Percentiles rank a stretch among this genome's conserved stretches.
phyloP scores from a whole-genome alignment of 257 asterid species.

The Linderniella brevidens region DNA sequence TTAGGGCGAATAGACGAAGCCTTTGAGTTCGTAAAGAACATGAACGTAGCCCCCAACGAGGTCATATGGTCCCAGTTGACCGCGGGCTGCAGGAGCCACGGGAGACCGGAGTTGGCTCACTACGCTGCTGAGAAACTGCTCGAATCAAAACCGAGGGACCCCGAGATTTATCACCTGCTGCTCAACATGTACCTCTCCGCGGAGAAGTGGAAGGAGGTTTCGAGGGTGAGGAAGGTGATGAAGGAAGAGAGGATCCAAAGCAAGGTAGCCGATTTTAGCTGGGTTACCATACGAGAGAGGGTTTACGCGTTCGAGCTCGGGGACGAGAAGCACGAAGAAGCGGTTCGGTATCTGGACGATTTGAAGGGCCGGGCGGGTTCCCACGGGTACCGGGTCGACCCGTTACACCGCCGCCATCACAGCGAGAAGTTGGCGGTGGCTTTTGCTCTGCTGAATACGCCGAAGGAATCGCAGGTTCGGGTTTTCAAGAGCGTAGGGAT shows the following conservation, averaged over 20 bases:
- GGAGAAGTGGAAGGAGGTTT: slow-evolving; percentile 60
- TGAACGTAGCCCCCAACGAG: slow-evolving; percentile 42
- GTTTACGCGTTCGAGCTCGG: slow-evolving; percentile 45
- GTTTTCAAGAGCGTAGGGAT: slow-evolving; percentile 58
- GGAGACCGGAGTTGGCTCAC: slow-evolving; percentile 44
- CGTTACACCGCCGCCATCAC: slow-evolving; percentile 29
- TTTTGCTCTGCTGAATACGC: slow-evolving; percentile 45
- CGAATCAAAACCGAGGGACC: slow-evolving; percentile 45
- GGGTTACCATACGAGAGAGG: slow-evolving; percentile 60
- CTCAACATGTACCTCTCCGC: slow-evolving; percentile 62
- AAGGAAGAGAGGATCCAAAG: slow-evolving; percentile 33
- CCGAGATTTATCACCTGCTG: slow-evolving; percentile 45
- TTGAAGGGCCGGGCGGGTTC: slow-evolving; percentile 28
- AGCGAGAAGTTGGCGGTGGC: slow-evolving; percentile 84
- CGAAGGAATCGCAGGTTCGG: slow-evolving; percentile 26
- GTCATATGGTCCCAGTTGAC: slow-evolving; percentile 70
- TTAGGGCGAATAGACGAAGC: slow-evolving; percentile 67
- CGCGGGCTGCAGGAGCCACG: slow-evolving; percentile 78
- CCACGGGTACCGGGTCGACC: slow-evolving; percentile 22
- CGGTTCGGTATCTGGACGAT: slow-evolving; percentile 21
- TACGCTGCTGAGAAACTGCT: slow-evolving; percentile 71
- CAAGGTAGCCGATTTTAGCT: slow-evolving; percentile 54
- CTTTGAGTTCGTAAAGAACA: slow-evolving; percentile 40
- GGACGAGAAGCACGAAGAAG: slow-evolving; percentile 20
- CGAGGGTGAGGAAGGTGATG: slow-evolving; percentile 63